Percentiles rank a stretch among this genome's conserved stretches.
Conservation (phyloP, 164 flowering plant genomes). For the Litsea cubeba region DNA sequence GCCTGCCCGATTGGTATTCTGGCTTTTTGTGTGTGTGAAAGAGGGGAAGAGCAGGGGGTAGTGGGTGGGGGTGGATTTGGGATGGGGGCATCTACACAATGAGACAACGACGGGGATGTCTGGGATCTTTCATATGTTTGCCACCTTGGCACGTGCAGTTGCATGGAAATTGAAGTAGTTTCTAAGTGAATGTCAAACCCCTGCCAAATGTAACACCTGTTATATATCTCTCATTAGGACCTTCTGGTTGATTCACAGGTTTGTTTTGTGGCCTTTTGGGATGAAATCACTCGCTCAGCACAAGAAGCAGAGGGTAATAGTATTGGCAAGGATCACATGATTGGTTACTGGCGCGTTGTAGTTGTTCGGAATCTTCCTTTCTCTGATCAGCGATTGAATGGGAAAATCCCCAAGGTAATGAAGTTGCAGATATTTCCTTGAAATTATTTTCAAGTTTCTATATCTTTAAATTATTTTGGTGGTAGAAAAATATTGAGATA, state of each 20-base stretch:
- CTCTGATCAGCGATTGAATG: constrained; percentile 87
- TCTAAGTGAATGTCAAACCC: not conserved
- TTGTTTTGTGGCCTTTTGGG: constrained; percentile 98
- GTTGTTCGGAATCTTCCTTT: constrained; percentile 81
- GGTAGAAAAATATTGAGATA: not conserved
- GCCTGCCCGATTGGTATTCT: no score
- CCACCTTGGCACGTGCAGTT: not conserved
- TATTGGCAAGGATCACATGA: constrained; percentile 57
- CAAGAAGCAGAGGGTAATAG: constrained; percentile 60
- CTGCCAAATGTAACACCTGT: not conserved
- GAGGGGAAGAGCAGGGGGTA: no score
- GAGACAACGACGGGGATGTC: not conserved
- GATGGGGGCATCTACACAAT: not conserved
- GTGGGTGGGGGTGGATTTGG: no score
- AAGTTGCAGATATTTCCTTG: not conserved
- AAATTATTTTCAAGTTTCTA: not conserved
- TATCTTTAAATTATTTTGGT: not conserved
- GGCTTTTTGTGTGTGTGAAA: no score
- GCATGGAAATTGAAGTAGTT: not conserved
- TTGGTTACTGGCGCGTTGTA: constrained; percentile 88
- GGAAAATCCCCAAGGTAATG: constrained; percentile 95
- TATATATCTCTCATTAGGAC: constrained; percentile 2
- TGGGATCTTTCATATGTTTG: no score
- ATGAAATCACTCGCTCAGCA: constrained; percentile 65
- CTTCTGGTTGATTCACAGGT: constrained; percentile 42